A percentile compares a stretch with the other conserved stretches of the same genome.
Evolutionary conservation across 352 stramenopile species (phyloP).

Genomic region (Plasmopara viticola): DNA sequence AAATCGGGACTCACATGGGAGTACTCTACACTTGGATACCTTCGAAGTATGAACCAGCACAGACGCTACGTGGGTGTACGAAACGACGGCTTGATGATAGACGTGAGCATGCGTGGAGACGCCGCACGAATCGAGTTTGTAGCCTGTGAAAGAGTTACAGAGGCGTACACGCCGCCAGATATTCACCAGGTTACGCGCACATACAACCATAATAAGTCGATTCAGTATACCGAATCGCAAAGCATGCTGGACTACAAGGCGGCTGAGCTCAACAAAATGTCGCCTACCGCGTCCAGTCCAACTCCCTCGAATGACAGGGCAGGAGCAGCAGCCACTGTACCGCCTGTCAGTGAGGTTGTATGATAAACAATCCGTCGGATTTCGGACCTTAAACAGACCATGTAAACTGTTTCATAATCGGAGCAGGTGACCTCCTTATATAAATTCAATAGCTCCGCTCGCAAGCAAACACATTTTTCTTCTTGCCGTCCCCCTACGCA

Average conservation of each 20-base stretch:
- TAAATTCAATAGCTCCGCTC: no score
- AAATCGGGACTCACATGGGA: conserved; percentile 74
- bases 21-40: conserved; percentile 70
- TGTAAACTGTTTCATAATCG: no score
- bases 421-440: no score
- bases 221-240: conserved; percentile 63
- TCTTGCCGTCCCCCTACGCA: no score
- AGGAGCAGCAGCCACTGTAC: conserved; percentile 17
- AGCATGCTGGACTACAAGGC: conserved; percentile 76
- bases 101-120: conserved; percentile 84
- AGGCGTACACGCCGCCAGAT: conserved; percentile 48
- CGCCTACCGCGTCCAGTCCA: conserved; percentile 21
- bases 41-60: conserved; percentile 88
- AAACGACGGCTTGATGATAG: conserved; percentile 62
- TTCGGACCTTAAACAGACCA: no score
- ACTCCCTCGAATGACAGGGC: conserved; percentile 20
- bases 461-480: no score
- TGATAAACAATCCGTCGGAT: not conserved
- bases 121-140: conserved; percentile 75
- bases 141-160: conserved; percentile 34
- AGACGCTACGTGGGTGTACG: conserved; percentile 74
- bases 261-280: conserved; percentile 35
- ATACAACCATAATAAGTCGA: conserved; percentile 64
- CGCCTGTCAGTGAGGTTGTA: conserved; percentile 12
- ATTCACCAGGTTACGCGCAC: conserved; percentile 68